Evolutionary conservation across 2,329 filamentous ascomycete genomes (phyloP).

Genomic region (Apiospora malaysiana): DNA sequence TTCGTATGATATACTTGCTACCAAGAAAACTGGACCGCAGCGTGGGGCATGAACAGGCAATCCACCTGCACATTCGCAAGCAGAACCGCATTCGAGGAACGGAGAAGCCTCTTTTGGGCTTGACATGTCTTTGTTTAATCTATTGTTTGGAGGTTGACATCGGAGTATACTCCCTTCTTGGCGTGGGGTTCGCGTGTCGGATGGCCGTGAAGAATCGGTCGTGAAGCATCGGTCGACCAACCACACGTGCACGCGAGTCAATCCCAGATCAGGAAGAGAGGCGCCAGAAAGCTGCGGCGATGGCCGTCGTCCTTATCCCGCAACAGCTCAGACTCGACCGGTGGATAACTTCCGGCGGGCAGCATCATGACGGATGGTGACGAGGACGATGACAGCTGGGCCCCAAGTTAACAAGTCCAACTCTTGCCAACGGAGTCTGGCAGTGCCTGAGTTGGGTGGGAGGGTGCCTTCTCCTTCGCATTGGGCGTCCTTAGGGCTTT

Average conservation of each 20-base stretch:
- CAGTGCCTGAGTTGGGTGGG: neutral
- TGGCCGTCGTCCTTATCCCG: neutral
- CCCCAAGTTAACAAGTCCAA: neutral
- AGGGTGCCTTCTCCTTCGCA: neutral
- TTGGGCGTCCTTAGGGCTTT: neutral
- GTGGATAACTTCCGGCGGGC: neutral
- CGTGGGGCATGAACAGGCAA: neutral
- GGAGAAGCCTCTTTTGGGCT: neutral
- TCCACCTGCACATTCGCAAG: conserved; percentile 5
- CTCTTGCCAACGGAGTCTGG: neutral
- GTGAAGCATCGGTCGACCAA: neutral
- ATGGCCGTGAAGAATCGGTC: neutral
- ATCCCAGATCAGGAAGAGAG: neutral
- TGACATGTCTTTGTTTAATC: neutral
- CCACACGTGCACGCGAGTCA: neutral
- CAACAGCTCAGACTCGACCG: neutral
- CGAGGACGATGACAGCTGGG: neutral
- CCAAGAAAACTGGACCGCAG: conserved; percentile 1
- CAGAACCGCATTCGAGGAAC: conserved; percentile 5
- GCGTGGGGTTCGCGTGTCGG: conserved; percentile 3
- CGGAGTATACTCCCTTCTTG: conserved; percentile 2
- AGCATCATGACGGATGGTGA: conserved; percentile 1
- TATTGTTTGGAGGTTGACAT: neutral
- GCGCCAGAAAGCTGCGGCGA: neutral
- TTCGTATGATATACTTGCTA: neutral